Percentiles rank a stretch among this genome's conserved stretches.
phyloP scores from a whole-genome alignment of 257 asterid species.

The Primulina eburnea region DNA sequence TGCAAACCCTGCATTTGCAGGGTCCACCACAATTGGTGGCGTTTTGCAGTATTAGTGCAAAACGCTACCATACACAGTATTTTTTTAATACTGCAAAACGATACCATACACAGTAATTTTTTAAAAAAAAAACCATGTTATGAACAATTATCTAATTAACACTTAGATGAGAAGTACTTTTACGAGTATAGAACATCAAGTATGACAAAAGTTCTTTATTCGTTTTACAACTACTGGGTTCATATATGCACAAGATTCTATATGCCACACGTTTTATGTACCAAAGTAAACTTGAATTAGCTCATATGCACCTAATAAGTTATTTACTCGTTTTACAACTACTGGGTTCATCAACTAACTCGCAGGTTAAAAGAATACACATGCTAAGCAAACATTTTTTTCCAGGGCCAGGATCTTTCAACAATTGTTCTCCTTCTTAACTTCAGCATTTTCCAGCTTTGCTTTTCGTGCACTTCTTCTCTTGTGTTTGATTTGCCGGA shows the following conservation, averaged over 20 bases:
- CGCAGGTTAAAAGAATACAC: slow-evolving; percentile 29
- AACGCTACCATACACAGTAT: no score
- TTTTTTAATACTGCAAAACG: no score
- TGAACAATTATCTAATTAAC: neutral
- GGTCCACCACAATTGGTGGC: no score
- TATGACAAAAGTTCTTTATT: no score
- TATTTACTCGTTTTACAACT: slow-evolving; percentile 19
- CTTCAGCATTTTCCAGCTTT: slow-evolving; percentile 34
- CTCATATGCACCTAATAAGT: slow-evolving; percentile 12
- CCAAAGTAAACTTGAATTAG: slow-evolving; percentile 19
- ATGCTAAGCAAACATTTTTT: neutral
- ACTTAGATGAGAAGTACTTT: no score
- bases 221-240: no score
- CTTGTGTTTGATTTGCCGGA: slow-evolving; percentile 67
- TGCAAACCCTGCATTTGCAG: no score
- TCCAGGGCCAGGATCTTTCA: slow-evolving; percentile 29
- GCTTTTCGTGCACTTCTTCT: slow-evolving; percentile 60
- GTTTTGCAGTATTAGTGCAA: no score
- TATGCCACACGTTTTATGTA: slow-evolving; percentile 11
- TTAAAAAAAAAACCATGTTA: neutral
- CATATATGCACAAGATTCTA: slow-evolving; percentile 21
- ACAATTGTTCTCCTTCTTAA: slow-evolving; percentile 50
- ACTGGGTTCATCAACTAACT: slow-evolving; percentile 27
- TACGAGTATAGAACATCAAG: no score
- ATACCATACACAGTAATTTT: no score